These are phyloP conservation scores for Trichoderma sp. DNA, from an alignment of 2,329 filamentous ascomycete species.

Conservation along the genomic window DNA sequence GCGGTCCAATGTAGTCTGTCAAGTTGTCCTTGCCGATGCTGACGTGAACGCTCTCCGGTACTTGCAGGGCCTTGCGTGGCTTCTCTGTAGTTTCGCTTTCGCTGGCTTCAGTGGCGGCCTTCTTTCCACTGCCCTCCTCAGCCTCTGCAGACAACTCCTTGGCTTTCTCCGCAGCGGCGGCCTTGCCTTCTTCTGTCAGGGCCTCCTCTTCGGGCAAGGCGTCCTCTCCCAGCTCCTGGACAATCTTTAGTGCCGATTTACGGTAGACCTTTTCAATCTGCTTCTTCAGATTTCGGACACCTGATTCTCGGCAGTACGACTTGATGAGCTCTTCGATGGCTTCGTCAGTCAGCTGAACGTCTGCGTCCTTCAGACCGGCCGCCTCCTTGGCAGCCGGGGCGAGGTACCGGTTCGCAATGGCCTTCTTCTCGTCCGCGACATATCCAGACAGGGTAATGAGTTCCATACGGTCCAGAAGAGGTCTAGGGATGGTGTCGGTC, in stretches of 20 bases:
- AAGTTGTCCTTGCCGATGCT: conserved; percentile 85
- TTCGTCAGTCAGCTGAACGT: conserved; percentile 81
- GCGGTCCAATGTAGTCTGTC: conserved; percentile 95
- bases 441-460: conserved; percentile 95
- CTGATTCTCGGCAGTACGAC: conserved; percentile 95
- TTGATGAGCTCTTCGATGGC: conserved; percentile 98
- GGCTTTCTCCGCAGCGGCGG: conserved; percentile 68
- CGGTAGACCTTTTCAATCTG: conserved; percentile 99
- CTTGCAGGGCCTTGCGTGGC: conserved; percentile 75
- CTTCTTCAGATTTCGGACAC: conserved; percentile 97
- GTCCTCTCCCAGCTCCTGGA: conserved; percentile 88
- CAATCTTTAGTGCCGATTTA: conserved; percentile 95
- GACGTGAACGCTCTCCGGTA: conserved; percentile 85
- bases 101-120: conserved; percentile 34
- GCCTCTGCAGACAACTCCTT: conserved; percentile 39
- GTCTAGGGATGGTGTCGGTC: conserved; percentile 95
- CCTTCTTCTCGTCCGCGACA: conserved; percentile 98
- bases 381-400: conserved; percentile 93
- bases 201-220: conserved; percentile 78
- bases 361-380: conserved; percentile 84
- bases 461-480: conserved; percentile 95
- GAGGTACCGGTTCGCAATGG: conserved; percentile 91
- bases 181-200: conserved; percentile 82
- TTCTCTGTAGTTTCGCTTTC: conserved; percentile 55
- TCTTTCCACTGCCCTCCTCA: conserved; percentile 26